A percentile compares a stretch with the other conserved stretches of the same genome.
These are phyloP conservation scores for Irpex sp. DNA, from an alignment of 1,284 basidiomycete genomes.

Conservation along the genomic window DNA sequence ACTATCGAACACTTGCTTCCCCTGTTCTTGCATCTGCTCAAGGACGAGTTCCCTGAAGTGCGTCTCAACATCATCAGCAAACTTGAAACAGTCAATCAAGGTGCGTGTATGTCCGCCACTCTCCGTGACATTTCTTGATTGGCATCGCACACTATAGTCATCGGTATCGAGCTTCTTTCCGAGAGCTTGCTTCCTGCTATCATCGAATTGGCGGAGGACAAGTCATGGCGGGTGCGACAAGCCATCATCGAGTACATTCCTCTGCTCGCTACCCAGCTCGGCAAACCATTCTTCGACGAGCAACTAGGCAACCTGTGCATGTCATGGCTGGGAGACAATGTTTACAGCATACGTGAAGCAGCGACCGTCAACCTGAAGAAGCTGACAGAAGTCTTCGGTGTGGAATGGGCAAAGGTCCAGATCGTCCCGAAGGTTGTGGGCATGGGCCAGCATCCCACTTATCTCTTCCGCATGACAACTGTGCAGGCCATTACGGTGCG, in stretches of 20 bases:
- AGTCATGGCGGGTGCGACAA: constrained; percentile 99
- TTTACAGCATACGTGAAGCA: constrained; percentile 97
- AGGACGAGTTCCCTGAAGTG: constrained; percentile 99
- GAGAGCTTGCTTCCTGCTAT: constrained; percentile 97
- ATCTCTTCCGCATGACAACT: constrained; percentile 98
- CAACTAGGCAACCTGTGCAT: constrained; percentile 96
- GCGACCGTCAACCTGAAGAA: constrained; percentile 98
- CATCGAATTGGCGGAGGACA: constrained; percentile 97
- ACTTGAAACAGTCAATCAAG: constrained; percentile 93
- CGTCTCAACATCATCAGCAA: constrained; percentile 99
- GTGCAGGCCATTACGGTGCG: constrained; percentile 96
- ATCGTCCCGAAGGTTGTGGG: constrained; percentile 98
- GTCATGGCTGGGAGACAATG: constrained; percentile 99
- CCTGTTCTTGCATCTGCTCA: constrained; percentile 93
- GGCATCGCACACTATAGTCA: constrained; percentile 54
- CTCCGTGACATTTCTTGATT: constrained; percentile 1
- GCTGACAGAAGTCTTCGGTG: constrained; percentile 97
- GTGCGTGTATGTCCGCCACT: constrained; percentile 38
- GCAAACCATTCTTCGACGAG: constrained; percentile 97
- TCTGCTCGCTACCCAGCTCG: constrained; percentile 93
- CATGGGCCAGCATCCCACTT: constrained; percentile 97
- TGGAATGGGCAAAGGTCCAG: constrained; percentile 93
- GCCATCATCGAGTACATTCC: constrained; percentile 99
- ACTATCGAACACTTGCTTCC: constrained; percentile 98
- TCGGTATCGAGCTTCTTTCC: constrained; percentile 94